phyloP scores from a whole-genome alignment of 1,284 basidiomycete species.

The Ustilago shanxiensis region DNA sequence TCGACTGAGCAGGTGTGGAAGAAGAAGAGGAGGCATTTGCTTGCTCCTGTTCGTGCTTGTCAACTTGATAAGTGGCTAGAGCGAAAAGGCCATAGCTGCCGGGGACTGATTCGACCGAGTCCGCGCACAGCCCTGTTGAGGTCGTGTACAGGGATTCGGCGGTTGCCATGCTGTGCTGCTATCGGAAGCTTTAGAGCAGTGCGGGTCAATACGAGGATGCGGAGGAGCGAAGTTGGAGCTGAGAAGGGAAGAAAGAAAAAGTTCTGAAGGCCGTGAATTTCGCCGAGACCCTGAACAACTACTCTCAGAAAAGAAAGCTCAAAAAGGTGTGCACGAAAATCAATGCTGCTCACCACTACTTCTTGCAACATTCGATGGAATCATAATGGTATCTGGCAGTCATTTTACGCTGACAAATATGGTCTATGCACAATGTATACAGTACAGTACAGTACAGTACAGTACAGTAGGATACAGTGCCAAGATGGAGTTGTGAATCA shows the following conservation, averaged over 20 bases:
- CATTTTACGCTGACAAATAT: background rate
- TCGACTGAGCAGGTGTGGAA: background rate
- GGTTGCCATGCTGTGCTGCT: slow-evolving; percentile 10
- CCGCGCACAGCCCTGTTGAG: slow-evolving; percentile 64
- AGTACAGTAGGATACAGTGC: no score
- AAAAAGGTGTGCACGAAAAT: slow-evolving; percentile 8
- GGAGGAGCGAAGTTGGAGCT: background rate
- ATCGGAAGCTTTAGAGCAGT: no score
- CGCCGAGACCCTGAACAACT: slow-evolving; percentile 13
- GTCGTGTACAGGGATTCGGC: slow-evolving; percentile 42
- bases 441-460: no score
- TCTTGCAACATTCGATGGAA: background rate
- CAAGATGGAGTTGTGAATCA: no score
- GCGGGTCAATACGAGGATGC: no score
- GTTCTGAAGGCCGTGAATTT: slow-evolving; percentile 17
- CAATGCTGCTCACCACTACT: background rate
- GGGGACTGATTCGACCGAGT: slow-evolving; percentile 66
- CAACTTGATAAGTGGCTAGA: slow-evolving; percentile 68
- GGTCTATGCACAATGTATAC: no score
- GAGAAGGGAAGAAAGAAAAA: slow-evolving; percentile 15
- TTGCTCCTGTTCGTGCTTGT: slow-evolving; percentile 53
- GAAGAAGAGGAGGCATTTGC: slow-evolving; percentile 23
- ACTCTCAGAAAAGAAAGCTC: background rate
- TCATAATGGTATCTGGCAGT: background rate
- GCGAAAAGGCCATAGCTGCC: slow-evolving; percentile 55